Conservation (phyloP, 1,284 basidiomycete genomes). For the Cutaneotrichosporon cutaneum region DNA sequence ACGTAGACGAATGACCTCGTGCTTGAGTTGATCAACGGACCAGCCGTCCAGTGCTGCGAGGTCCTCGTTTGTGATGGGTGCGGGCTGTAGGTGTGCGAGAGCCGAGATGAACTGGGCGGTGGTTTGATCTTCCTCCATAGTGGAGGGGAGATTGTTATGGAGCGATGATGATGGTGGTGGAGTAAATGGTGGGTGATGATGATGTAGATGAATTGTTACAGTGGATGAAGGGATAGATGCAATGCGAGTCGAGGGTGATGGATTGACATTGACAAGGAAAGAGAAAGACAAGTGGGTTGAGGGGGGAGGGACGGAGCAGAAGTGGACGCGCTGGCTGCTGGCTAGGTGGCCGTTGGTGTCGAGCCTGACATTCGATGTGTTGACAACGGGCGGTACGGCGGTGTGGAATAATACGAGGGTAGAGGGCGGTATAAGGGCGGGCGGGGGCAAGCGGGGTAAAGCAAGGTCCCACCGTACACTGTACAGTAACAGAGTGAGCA, state of each 20-base stretch:
- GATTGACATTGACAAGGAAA: background rate
- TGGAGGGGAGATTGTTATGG: background rate
- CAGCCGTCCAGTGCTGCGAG: constrained; percentile 28
- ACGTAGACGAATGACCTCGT: constrained; percentile 36
- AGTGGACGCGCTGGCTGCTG: background rate
- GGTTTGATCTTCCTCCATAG: constrained; percentile 27
- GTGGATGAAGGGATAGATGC: background rate
- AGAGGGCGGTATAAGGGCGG: no score
- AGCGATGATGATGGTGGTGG: background rate
- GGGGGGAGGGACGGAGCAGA: background rate
- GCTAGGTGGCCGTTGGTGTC: background rate
- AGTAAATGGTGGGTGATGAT: background rate
- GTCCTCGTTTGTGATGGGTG: constrained; percentile 9
- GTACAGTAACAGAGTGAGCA: no score
- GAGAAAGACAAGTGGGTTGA: background rate
- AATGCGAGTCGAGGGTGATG: no score
- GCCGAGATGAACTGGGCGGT: constrained; percentile 23
- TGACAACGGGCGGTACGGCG: background rate
- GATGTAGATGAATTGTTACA: background rate
- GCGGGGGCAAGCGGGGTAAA: no score
- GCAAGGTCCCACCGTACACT: no score
- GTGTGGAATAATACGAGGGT: no score
- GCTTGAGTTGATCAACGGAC: constrained; percentile 33
- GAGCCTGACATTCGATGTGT: background rate
- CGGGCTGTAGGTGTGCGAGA: constrained; percentile 21